phyloP scores from a whole-genome alignment of 495 filamentous ascomycete genomes.

The Penicillium lividum region DNA sequence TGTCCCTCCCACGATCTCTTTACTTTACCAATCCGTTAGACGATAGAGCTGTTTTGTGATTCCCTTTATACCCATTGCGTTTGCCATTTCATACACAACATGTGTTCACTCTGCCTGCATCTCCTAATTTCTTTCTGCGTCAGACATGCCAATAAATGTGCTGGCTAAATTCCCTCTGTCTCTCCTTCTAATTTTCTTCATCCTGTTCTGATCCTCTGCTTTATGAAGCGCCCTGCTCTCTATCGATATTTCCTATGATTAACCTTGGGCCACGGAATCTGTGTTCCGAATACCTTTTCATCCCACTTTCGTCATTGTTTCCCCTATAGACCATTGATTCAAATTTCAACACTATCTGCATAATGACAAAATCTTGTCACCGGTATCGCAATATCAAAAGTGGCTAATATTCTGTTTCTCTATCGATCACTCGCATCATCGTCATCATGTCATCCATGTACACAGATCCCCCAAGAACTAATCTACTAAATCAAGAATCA shows the following conservation, averaged over 20 bases:
- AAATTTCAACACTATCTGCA: conserved; percentile 4
- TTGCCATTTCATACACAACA: conserved; percentile 10
- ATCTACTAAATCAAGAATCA: background rate
- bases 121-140: conserved; percentile 12
- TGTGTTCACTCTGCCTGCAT: conserved; percentile 23
- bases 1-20: conserved; percentile 18
- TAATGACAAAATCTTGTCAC: conserved; percentile 6
- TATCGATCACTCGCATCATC: background rate
- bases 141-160: conserved; percentile 5
- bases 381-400: background rate
- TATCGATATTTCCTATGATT: conserved; percentile 14
- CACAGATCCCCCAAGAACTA: background rate
- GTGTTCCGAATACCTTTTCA: conserved; percentile 6
- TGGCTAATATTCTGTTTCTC: background rate
- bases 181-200: conserved; percentile 8
- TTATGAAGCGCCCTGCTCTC: conserved; percentile 9
- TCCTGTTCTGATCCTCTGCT: conserved; percentile 10
- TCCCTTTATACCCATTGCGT: conserved; percentile 37
- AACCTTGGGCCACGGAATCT: background rate
- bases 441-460: background rate
- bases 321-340: conserved; percentile 16
- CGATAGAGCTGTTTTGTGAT: conserved; percentile 29
- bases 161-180: conserved; percentile 10
- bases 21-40: conserved; percentile 23
- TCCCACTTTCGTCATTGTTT: background rate